phyloP scores from a whole-genome alignment of 352 stramenopile species.

The Globisporangium alternatum region DNA sequence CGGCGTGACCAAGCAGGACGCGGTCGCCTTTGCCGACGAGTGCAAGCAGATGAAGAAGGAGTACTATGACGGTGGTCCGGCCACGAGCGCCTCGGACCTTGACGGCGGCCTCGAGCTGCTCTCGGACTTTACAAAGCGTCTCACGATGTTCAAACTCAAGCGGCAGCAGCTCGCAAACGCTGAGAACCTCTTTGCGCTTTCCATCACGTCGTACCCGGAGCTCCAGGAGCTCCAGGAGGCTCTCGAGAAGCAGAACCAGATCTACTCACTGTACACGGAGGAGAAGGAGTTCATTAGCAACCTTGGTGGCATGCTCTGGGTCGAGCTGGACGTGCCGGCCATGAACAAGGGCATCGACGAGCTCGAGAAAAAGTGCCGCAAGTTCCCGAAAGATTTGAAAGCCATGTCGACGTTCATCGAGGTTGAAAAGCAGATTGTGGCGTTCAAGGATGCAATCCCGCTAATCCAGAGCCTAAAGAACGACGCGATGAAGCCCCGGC shows the following conservation, averaged over 20 bases:
- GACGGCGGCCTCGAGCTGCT: slow-evolving; percentile 90
- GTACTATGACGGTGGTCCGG: slow-evolving; percentile 86
- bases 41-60: slow-evolving; percentile 84
- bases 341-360: slow-evolving; percentile 93
- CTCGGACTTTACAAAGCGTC: slow-evolving; percentile 75
- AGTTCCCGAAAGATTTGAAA: slow-evolving; percentile 90
- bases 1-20: slow-evolving; percentile 91
- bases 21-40: slow-evolving; percentile 84
- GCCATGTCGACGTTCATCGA: slow-evolving; percentile 89
- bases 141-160: slow-evolving; percentile 72
- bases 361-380: slow-evolving; percentile 90
- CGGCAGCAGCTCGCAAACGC: slow-evolving; percentile 91
- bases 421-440: slow-evolving; percentile 88
- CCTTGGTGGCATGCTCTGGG: slow-evolving; percentile 90
- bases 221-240: slow-evolving; percentile 85
- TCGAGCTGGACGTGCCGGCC: slow-evolving; percentile 88
- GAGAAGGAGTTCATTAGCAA: slow-evolving; percentile 92
- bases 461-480: slow-evolving; percentile 94
- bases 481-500: slow-evolving; percentile 90
- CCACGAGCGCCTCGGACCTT: slow-evolving; percentile 77
- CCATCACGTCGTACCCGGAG: slow-evolving; percentile 90
- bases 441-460: slow-evolving; percentile 94
- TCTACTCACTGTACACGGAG: slow-evolving; percentile 92
- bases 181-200: slow-evolving; percentile 92
- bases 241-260: slow-evolving; percentile 85